phyloP scores from a whole-genome alignment of 768 basidiomycete species.

The Boletus speciosus region DNA sequence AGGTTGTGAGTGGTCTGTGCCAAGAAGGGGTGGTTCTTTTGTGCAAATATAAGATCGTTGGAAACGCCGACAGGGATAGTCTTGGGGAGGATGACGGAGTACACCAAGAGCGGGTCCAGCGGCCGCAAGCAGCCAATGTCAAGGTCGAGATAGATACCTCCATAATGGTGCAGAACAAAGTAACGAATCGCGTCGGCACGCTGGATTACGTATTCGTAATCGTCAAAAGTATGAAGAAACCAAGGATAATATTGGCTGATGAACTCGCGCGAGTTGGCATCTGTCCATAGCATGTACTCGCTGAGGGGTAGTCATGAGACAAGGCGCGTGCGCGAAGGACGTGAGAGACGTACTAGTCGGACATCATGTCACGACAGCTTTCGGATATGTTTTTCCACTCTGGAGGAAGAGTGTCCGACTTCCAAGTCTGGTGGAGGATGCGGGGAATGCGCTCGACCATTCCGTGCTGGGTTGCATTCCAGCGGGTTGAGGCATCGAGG shows the following conservation, averaged over 20 bases:
- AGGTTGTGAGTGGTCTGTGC: slow-evolving; percentile 92
- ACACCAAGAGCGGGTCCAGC: slow-evolving; percentile 80
- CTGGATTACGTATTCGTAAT: slow-evolving; percentile 88
- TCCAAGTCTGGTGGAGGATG: slow-evolving; percentile 99
- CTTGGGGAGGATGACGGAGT: slow-evolving; percentile 86
- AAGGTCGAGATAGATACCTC: slow-evolving; percentile 94
- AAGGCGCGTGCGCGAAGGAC: slow-evolving; percentile 3
- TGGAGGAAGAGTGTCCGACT: slow-evolving; percentile 78
- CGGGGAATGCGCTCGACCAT: slow-evolving; percentile 78
- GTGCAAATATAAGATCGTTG: slow-evolving; percentile 94
- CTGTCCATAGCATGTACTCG: slow-evolving; percentile 97
- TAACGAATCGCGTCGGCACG: slow-evolving; percentile 98
- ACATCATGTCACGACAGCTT: slow-evolving; percentile 86
- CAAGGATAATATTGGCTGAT: slow-evolving; percentile 84
- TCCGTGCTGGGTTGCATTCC: slow-evolving; percentile 61
- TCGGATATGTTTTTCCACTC: slow-evolving; percentile 80
- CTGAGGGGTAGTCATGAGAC: slow-evolving; percentile 40
- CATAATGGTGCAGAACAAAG: slow-evolving; percentile 93
- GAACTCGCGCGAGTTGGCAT: slow-evolving; percentile 84
- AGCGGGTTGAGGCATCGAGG: slow-evolving; percentile 51
- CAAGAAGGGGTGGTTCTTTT: slow-evolving; percentile 83
- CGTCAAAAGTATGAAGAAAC: slow-evolving; percentile 92
- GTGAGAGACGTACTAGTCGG: slow-evolving; percentile 79
- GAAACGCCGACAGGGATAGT: slow-evolving; percentile 97
- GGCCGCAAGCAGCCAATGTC: slow-evolving; percentile 91